Conservation (phyloP, 257 asterid genomes). For the Avicennia marina region DNA sequence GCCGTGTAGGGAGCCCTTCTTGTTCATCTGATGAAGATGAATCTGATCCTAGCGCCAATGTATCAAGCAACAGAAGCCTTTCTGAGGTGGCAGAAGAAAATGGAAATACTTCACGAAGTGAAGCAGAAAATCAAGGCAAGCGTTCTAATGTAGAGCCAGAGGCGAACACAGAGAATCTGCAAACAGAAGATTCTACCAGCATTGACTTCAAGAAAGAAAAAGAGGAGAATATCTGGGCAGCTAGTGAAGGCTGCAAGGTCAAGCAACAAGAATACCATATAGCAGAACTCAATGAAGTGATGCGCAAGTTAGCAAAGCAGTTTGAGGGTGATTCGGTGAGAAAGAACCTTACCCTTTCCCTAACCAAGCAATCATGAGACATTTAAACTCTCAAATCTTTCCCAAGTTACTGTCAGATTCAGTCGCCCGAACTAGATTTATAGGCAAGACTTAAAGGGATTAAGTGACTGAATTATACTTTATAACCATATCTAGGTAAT, state of each 20-base stretch:
- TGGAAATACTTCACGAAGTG: constrained; percentile 4
- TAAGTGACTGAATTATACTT: too few species aligned
- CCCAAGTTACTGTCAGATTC: too few species aligned
- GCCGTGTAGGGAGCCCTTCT: not conserved
- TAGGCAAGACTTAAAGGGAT: too few species aligned
- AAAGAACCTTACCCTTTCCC: not conserved
- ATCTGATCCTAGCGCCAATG: constrained; percentile 20
- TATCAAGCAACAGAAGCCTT: constrained; percentile 44
- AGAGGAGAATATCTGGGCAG: too few species aligned
- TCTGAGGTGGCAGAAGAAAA: constrained; percentile 18
- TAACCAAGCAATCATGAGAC: too few species aligned
- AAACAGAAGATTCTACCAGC: constrained; percentile 17
- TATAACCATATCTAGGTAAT: too few species aligned
- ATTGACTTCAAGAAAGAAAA: constrained; percentile 8
- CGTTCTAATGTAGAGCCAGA: constrained; percentile 13
- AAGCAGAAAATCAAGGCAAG: constrained; percentile 18
- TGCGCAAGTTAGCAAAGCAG: constrained; percentile 25
- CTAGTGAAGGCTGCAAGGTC: constrained; percentile 3
- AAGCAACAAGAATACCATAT: not conserved
- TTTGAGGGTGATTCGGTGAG: constrained; percentile 25
- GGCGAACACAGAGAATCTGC: constrained; percentile 11
- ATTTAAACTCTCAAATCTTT: too few species aligned
- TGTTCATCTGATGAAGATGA: constrained; percentile 24
- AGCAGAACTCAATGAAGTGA: constrained; percentile 14
- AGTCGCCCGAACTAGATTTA: too few species aligned